Percentiles rank a stretch among this genome's conserved stretches.
These are phyloP conservation scores for Fusarium neocosmosporiellum DNA, from an alignment of 2,329 filamentous ascomycete genomes.

Conservation along the genomic window DNA sequence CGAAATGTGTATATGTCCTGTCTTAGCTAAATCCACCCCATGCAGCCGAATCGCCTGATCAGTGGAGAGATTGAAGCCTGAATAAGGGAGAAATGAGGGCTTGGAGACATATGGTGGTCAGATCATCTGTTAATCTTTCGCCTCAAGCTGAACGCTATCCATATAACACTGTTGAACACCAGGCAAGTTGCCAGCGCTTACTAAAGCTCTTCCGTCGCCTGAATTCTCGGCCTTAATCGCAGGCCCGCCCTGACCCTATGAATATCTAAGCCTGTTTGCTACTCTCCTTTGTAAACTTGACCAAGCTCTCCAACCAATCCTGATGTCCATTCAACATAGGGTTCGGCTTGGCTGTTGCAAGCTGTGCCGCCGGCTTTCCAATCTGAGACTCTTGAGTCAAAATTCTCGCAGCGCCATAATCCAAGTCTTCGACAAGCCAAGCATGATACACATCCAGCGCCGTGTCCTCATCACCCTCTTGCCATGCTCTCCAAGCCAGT, in stretches of 20 bases:
- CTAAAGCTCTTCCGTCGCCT: background rate
- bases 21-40: background rate
- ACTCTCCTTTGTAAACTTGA: slow-evolving; percentile 15
- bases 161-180: background rate
- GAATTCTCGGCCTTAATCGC: background rate
- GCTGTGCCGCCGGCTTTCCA: slow-evolving; percentile 36
- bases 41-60: background rate
- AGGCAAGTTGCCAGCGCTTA: background rate
- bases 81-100: background rate
- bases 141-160: background rate
- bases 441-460: slow-evolving; percentile 44
- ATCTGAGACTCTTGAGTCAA: slow-evolving; percentile 47
- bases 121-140: background rate
- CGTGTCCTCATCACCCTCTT: slow-evolving; percentile 27
- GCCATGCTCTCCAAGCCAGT: slow-evolving; percentile 41
- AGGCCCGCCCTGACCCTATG: background rate
- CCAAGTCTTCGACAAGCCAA: slow-evolving; percentile 44
- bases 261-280: background rate
- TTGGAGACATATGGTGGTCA: background rate
- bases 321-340: slow-evolving; percentile 45
- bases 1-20: background rate
- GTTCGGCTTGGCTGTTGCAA: slow-evolving; percentile 39
- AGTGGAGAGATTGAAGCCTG: background rate
- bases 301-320: slow-evolving; percentile 44
- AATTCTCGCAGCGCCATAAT: slow-evolving; percentile 42